Evolutionary conservation across 768 basidiomycete genomes (phyloP).

Genomic region (Tricholoma terreum): DNA sequence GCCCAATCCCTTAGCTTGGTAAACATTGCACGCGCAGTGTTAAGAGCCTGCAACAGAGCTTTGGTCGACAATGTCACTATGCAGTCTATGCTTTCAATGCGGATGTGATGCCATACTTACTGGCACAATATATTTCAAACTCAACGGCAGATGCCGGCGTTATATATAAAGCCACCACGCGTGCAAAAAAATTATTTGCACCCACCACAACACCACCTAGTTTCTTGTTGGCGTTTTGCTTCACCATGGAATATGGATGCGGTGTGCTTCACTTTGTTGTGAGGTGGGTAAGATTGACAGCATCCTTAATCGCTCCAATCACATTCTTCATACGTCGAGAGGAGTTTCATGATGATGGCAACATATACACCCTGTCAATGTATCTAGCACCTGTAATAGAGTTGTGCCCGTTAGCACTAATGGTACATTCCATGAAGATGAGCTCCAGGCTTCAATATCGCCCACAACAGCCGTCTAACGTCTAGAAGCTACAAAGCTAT

Average conservation of each 20-base stretch:
- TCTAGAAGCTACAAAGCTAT: constrained; percentile 14
- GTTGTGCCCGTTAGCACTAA: no score
- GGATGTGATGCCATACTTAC: no score
- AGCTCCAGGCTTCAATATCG: background rate
- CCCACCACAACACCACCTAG: constrained; percentile 44
- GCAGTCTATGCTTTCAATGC: no score
- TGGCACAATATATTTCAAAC: no score
- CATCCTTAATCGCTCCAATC: constrained; percentile 86
- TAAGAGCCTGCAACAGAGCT: background rate
- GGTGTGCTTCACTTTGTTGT: constrained; percentile 32
- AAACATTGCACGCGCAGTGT: background rate
- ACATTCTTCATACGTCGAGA: constrained; percentile 60
- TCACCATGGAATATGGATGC: constrained; percentile 42
- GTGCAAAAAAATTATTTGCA: constrained; percentile 22
- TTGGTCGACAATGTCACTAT: background rate
- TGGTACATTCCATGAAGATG: no score
- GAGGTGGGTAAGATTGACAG: constrained; percentile 52
- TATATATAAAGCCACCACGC: background rate
- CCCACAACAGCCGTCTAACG: background rate
- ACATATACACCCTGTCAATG: constrained; percentile 37
- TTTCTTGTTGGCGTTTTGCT: constrained; percentile 60
- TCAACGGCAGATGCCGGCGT: constrained; percentile 18
- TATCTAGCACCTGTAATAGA: background rate
- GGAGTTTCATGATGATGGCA: constrained; percentile 87
- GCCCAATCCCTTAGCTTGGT: constrained; percentile 28